Base-by-base conservation (phyloP, 768 basidiomycete species). In the Hericium alpestre region DNA sequence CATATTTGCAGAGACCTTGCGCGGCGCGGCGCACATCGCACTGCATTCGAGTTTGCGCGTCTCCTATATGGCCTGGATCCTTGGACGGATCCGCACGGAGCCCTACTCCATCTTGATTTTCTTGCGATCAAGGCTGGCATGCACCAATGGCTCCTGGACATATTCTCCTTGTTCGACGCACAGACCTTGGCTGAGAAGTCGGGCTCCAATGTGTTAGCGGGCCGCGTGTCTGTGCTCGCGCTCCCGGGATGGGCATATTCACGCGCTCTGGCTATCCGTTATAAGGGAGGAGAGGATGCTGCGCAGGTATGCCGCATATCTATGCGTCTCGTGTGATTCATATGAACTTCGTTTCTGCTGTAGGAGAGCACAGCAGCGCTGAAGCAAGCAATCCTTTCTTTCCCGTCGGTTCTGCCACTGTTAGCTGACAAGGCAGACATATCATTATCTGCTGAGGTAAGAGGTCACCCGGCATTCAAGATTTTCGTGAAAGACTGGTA, bases 21-120 rank as follows among this genome's bases (percentile, higher is more conserved):
- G 57, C 82, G 91, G n/a, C 75, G 95, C 41, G 96, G 95, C 0
- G 91, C 91, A 63, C 80, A 86, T 54, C 80, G 92, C 16, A 93
- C 95, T 0, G 83, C 92, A 0, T 95, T 96, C 69, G 93, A 96
- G 66, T 93, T 93, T 64, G 83, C 90, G 0, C 80, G 87, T n/a
- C 77, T 97, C 2, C 73, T 97, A 53, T 84, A 88, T 58, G 81
- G 84, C 9, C 76, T 98, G 0, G 93, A 96, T 65, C 91, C 94
- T 0, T 79, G 80, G 72, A 76, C 74, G n/a, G 93, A 95, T 64
- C 94, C 94, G 0, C 93, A 96, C 64, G 93, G 92, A 1, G 79
- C 86, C 1, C 71, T 87, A 1, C 73, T 93, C 12, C 86, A 91
- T 65, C 76, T 98, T 1, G 93, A 99, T 63, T 88, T 85, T 65